Evolutionary conservation across 306 rosid genomes (phyloP).

Genomic region (Prunus dulcis): DNA sequence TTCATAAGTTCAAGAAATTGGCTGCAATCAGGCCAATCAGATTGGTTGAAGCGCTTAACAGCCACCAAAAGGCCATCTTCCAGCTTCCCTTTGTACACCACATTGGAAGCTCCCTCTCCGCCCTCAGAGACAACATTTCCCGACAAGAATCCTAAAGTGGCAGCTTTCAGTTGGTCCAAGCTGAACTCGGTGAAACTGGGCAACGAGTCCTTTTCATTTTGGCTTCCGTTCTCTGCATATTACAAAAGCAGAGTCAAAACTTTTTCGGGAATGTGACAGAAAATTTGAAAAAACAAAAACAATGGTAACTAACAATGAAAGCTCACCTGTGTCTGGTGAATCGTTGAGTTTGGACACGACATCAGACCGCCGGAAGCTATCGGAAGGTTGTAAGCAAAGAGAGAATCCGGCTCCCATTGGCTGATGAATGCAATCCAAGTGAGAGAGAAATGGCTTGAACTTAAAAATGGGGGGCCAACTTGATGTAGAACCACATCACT

Average conservation of each 20-base stretch:
- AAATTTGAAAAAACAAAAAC: not conserved
- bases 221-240: conserved; percentile 59
- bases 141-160: conserved; percentile 79
- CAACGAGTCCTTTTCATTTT: conserved; percentile 44
- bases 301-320: not conserved
- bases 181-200: conserved; percentile 71
- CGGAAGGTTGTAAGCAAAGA: conserved; percentile 80
- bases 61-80: conserved; percentile 70
- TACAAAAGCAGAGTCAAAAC: not conserved
- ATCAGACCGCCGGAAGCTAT: conserved; percentile 77
- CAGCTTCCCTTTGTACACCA: conserved; percentile 76
- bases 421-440: conserved; percentile 17
- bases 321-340: conserved; percentile 55
- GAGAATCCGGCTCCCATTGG: conserved; percentile 63
- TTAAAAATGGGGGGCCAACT: no score
- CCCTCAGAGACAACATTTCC: conserved; percentile 94
- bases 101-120: conserved; percentile 97
- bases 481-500: no score
- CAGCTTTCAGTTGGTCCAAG: conserved; percentile 69
- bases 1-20: conserved; percentile 69
- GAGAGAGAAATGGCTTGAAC: not conserved
- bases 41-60: conserved; percentile 86
- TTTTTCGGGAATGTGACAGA: conserved; percentile 25
- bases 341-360: conserved; percentile 65
- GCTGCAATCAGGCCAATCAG: conserved; percentile 97